A percentile compares a stretch with the other conserved stretches of the same genome.
Conservation (phyloP, 805 yeast species). For the Clavispora fructus region DNA sequence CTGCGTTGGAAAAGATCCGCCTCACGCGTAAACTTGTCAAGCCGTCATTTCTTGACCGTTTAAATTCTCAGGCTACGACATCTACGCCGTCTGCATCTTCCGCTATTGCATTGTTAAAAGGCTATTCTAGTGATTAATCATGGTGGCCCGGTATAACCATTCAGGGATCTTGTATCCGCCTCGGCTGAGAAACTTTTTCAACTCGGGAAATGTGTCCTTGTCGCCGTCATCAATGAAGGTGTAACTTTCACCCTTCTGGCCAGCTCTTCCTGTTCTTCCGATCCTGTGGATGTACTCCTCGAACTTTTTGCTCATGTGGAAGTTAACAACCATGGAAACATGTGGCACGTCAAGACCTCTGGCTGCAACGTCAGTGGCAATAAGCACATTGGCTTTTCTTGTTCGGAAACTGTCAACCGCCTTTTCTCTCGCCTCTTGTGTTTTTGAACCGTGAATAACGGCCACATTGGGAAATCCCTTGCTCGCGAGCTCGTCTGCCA, state of each 20-base stretch:
- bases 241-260: conserved; percentile 67
- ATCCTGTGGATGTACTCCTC: conserved; percentile 90
- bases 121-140: background rate
- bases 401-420: conserved; percentile 57
- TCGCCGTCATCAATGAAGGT: conserved; percentile 66
- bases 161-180: conserved; percentile 27
- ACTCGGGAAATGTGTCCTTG: conserved; percentile 43
- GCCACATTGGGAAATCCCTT: conserved; percentile 43
- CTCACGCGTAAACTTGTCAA: background rate
- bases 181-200: conserved; percentile 43
- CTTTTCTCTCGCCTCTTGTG: conserved; percentile 80
- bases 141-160: conserved; percentile 15
- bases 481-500: conserved; percentile 46
- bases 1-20: background rate
- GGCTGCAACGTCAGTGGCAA: conserved; percentile 95
- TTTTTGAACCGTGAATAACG: conserved; percentile 79
- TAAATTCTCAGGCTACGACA: background rate
- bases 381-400: conserved; percentile 55
- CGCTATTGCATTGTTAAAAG: background rate
- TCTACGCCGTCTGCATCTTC: background rate
- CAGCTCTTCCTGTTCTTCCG: conserved; percentile 97
- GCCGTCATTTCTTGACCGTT: background rate
- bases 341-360: conserved; percentile 92
- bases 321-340: conserved; percentile 81
- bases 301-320: conserved; percentile 70